Conservation (phyloP, 805 yeast species). For the Myxozyma udenii region DNA sequence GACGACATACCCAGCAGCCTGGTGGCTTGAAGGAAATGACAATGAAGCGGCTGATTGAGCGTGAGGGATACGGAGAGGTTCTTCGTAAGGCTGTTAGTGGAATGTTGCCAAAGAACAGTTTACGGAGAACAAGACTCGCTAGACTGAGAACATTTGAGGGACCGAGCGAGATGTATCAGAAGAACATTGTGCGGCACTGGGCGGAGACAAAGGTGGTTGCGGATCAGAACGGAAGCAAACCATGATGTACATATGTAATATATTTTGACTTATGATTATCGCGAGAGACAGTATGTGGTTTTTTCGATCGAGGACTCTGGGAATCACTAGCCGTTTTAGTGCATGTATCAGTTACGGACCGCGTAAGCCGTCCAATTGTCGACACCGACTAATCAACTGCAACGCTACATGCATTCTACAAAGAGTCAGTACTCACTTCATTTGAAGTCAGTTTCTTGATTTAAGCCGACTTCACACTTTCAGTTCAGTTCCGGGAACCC, state of each 20-base stretch:
- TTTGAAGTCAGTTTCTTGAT: no score
- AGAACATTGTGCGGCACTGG: constrained; percentile 54
- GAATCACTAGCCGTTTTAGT: no score
- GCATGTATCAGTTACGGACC: no score
- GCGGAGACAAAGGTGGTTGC: constrained; percentile 17
- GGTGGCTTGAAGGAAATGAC: constrained; percentile 76
- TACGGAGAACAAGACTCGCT: constrained; percentile 72
- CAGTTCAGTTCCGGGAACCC: no score
- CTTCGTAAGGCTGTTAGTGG: constrained; percentile 86
- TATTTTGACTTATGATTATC: neutral
- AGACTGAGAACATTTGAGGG: constrained; percentile 87
- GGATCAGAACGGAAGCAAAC: constrained; percentile 3
- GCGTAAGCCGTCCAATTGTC: no score
- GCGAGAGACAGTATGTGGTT: no score
- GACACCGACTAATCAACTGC: no score
- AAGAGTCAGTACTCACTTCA: no score
- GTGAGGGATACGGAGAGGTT: constrained; percentile 86
- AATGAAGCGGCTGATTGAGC: constrained; percentile 69
- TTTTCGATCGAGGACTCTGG: no score
- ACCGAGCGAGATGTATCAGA: constrained; percentile 78
- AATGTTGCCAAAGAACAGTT: constrained; percentile 91
- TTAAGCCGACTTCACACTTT: no score
- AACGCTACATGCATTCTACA: no score
- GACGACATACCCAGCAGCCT: constrained; percentile 86
- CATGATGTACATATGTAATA: neutral